phyloP scores from a whole-genome alignment of 768 basidiomycete genomes.

The Cystofilobasidium macerans region DNA sequence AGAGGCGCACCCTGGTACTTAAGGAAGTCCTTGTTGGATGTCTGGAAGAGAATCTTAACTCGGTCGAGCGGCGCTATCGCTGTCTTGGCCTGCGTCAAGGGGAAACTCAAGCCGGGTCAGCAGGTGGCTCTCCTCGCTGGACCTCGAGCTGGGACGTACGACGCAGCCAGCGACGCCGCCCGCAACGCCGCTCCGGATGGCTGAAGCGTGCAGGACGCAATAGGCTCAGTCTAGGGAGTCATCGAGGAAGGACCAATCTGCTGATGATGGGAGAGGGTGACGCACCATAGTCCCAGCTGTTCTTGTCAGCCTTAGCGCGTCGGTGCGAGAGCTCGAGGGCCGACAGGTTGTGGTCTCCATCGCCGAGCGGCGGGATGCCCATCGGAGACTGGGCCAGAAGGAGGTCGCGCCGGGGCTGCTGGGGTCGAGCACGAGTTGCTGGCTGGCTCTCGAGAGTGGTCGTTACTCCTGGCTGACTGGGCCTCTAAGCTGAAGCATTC shows the following conservation, averaged over 20 bases:
- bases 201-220: slow-evolving; percentile 38
- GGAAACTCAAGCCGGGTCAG: slow-evolving; percentile 5
- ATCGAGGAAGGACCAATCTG: not conserved
- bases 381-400: too few species aligned
- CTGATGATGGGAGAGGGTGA: too few species aligned
- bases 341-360: not conserved
- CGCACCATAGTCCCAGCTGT: slow-evolving; percentile 39
- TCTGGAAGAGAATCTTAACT: slow-evolving; percentile 97
- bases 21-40: slow-evolving; percentile 85
- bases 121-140: not conserved
- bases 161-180: slow-evolving; percentile 90
- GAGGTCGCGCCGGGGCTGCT: too few species aligned
- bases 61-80: slow-evolving; percentile 90
- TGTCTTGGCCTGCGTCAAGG: slow-evolving; percentile 63
- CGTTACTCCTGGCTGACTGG: too few species aligned
- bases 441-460: too few species aligned
- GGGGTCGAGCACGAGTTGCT: not conserved
- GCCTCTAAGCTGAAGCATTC: too few species aligned
- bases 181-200: slow-evolving; percentile 73
- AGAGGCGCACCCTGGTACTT: slow-evolving; percentile 66
- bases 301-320: slow-evolving; percentile 35
- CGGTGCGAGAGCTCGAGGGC: slow-evolving; percentile 26
- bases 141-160: slow-evolving; percentile 45
- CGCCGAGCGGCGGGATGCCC: not conserved
- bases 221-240: slow-evolving; percentile 17